Conservation (phyloP, 148 eudicot genomes). For the Polygonum maritimum region DNA sequence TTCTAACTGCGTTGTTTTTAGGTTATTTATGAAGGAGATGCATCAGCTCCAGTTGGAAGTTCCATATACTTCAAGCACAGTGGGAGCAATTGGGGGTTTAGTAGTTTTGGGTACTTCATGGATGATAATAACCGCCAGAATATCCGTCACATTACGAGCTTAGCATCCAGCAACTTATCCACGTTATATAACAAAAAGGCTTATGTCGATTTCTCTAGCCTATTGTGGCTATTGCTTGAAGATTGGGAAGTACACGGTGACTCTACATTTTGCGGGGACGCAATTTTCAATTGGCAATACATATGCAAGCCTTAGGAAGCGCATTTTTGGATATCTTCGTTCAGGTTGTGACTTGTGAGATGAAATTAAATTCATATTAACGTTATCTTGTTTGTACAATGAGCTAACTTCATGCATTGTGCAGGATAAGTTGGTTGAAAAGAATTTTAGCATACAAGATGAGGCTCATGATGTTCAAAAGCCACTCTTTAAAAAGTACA, state of each 20-base stretch:
- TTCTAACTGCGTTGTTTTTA: too few relatives aligned
- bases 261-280: slow-evolving; percentile 68
- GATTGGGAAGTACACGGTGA: slow-evolving; percentile 50
- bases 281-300: slow-evolving; percentile 42
- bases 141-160: slow-evolving; percentile 13
- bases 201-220: slow-evolving; percentile 51
- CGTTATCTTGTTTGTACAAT: neutral
- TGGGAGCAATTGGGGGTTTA: slow-evolving; percentile 50
- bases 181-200: slow-evolving; percentile 32
- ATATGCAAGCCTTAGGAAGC: slow-evolving; percentile 53
- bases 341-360: slow-evolving; percentile 41
- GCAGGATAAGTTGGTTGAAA: slow-evolving; percentile 45
- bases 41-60: slow-evolving; percentile 34
- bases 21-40: slow-evolving; percentile 58
- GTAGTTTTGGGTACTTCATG: slow-evolving; percentile 72
- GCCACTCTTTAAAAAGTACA: slow-evolving; percentile 28
- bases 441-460: slow-evolving; percentile 53
- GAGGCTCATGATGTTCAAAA: slow-evolving; percentile 48
- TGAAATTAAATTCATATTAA: neutral
- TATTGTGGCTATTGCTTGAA: slow-evolving; percentile 68
- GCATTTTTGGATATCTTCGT: slow-evolving; percentile 62
- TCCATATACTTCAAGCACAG: slow-evolving; percentile 30
- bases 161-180: slow-evolving; percentile 12
- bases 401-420: slow-evolving; percentile 1
- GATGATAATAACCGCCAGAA: slow-evolving; percentile 29